Conservation (phyloP, 768 basidiomycete genomes). For the Phylloporus rhodoxanthus region DNA sequence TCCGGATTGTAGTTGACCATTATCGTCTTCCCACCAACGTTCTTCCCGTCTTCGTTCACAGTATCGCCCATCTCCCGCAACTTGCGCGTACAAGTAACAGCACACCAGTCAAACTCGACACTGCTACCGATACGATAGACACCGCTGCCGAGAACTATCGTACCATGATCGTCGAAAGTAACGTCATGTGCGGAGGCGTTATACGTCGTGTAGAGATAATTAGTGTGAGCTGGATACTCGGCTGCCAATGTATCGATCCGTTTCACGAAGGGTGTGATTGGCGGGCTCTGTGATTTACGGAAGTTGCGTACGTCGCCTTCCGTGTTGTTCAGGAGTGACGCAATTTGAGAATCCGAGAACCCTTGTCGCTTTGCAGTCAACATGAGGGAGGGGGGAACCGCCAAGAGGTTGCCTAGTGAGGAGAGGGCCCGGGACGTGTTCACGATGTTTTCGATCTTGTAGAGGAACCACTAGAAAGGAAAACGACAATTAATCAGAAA, state of each 20-base stretch:
- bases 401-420: slow-evolving; percentile 60
- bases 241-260: slow-evolving; percentile 98
- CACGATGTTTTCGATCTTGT: slow-evolving; percentile 99
- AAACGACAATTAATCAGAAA: neutral
- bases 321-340: slow-evolving; percentile 64
- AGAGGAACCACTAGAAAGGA: slow-evolving; percentile 78
- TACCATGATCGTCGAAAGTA: slow-evolving; percentile 91
- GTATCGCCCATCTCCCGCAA: slow-evolving; percentile 75
- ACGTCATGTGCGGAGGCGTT: slow-evolving; percentile 96
- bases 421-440: slow-evolving; percentile 75
- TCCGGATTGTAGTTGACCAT: slow-evolving; percentile 99
- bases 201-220: slow-evolving; percentile 99
- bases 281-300: slow-evolving; percentile 69
- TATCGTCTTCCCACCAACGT: slow-evolving; percentile 66
- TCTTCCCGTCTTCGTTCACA: slow-evolving; percentile 10
- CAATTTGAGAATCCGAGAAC: slow-evolving; percentile 91
- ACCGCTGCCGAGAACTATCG: slow-evolving; percentile 98
- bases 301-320: slow-evolving; percentile 78
- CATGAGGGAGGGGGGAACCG: slow-evolving; percentile 73
- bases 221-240: slow-evolving; percentile 97
- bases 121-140: slow-evolving; percentile 98
- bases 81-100: slow-evolving; percentile 95
- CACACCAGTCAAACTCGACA: slow-evolving; percentile 99
- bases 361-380: slow-evolving; percentile 88
- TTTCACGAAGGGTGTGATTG: slow-evolving; percentile 94